Evolutionary conservation across 1,284 basidiomycete genomes (phyloP).

Genomic region (Fomitopsis betulina): DNA sequence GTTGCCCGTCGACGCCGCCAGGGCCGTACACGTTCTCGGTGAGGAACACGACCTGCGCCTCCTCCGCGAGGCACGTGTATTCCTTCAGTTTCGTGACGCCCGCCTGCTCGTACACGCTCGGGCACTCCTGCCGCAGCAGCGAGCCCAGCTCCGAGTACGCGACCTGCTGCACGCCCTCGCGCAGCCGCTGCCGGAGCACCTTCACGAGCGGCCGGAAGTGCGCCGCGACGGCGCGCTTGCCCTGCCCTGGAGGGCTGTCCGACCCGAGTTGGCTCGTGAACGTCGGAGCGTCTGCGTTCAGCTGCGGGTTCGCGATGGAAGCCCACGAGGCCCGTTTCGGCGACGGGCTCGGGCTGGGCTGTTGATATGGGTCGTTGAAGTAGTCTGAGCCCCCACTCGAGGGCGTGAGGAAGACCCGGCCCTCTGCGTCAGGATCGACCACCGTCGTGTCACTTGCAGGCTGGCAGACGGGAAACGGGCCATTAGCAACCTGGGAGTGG

Average conservation of each 20-base stretch:
- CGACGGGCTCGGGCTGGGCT: neutral
- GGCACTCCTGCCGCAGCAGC: conserved; percentile 17
- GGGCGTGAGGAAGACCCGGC: neutral
- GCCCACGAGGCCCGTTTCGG: neutral
- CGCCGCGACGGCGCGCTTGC: conserved; percentile 8
- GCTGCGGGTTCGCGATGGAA: neutral
- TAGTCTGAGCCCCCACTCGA: neutral
- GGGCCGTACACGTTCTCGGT: conserved; percentile 8
- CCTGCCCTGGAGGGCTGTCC: neutral
- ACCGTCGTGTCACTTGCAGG: conserved; percentile 4
- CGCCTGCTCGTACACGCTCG: conserved; percentile 39
- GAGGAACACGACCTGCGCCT: conserved; percentile 42
- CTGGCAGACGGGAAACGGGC: neutral
- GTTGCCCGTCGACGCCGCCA: conserved; percentile 29
- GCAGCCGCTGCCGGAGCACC: conserved; percentile 27
- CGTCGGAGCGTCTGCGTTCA: neutral
- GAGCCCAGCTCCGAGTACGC: conserved; percentile 24
- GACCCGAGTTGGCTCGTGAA: neutral
- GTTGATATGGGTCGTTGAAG: neutral
- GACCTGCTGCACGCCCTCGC: conserved; percentile 25
- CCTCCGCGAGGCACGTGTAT: conserved; percentile 42
- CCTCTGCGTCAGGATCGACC: conserved; percentile 4
- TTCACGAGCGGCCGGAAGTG: conserved; percentile 24
- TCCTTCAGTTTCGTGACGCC: conserved; percentile 44
- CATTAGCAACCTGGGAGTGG: neutral